These are phyloP conservation scores for Tagetes patula DNA, from an alignment of 129 eudicot species.

Conservation along the genomic window DNA sequence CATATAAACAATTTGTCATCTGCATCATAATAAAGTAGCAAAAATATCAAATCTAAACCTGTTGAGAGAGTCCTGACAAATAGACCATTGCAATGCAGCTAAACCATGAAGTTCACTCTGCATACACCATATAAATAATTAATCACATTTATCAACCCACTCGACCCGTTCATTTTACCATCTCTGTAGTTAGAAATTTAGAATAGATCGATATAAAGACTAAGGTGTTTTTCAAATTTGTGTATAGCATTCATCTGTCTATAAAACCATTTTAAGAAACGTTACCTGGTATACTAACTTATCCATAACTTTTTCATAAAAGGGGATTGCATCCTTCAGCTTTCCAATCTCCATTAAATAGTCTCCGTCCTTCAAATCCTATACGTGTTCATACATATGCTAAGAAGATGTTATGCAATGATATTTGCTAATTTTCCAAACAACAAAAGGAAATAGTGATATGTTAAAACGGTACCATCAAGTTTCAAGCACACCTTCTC, in stretches of 20 bases:
- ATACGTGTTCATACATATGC: constrained; percentile 40
- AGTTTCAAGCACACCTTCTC: constrained; percentile 61
- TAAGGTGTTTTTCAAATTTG: not conserved
- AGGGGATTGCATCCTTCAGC: constrained; percentile 79
- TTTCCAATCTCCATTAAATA: constrained; percentile 79
- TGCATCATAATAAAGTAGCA: not conserved
- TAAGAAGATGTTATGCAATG: constrained; percentile 23
- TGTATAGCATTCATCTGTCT: not conserved
- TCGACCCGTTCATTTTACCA: constrained; percentile 5
- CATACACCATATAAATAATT: constrained; percentile 24
- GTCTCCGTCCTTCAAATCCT: constrained; percentile 89
- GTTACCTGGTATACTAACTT: constrained; percentile 74
- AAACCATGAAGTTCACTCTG: constrained; percentile 95
- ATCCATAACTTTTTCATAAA: constrained; percentile 77
- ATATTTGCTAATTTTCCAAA: constrained; percentile 8
- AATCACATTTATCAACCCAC: too few relatives aligned
- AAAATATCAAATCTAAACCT: constrained; percentile 44
- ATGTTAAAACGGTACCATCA: constrained; percentile 25
- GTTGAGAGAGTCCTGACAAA: constrained; percentile 83
- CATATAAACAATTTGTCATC: constrained; percentile 2
- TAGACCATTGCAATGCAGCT: constrained; percentile 96
- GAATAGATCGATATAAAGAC: not conserved
- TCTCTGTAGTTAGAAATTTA: not conserved
- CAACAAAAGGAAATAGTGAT: constrained; percentile 17
- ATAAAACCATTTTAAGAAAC: not conserved